Evolutionary conservation across 441 rosid species (phyloP), one percentile per base, ranked within the genome.

Genomic region (Croton laevigatus): DNA sequence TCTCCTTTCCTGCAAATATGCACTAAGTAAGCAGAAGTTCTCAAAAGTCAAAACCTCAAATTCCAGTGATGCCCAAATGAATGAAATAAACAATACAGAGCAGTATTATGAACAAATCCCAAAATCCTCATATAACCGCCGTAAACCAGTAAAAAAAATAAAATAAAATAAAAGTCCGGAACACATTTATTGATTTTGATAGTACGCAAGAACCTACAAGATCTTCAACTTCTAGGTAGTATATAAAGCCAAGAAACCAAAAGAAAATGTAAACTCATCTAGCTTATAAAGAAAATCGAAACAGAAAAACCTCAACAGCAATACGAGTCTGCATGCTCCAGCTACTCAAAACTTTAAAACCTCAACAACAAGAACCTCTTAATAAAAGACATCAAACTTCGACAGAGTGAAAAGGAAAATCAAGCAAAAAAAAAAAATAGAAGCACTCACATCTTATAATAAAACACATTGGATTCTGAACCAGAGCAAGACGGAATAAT

Each of bases 391-490:
- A n/a, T 11, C 57, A 66, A 32, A 53, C 32, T 36, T 5, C 59
- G 20, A n/a, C 44, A 40, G 44, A 6, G 44, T 6, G n/a, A 16
- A 49, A 13, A 16, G 14, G 6, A 6, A 13, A 49, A 0, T 3
- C 3, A n/a, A 52, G 19, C 1, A n/a, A 17, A 52, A 46, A 52
- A 7, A 8, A 37, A 40, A 9, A 42, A 11, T 46, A 17, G 9
- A 3, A 27, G 22, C 8, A 68, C 72, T 16, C 36, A 69, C 72
- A 85, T 85, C 73, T 82, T 85, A 45, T 79, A 74, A 74, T 71
- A 85, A 57, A 85, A 85, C 16, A 82, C 83, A 5, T 72, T 65
- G 53, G 86, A 81, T 74, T 85, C 86, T 32, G 83, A 75, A 46
- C 76, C 75, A 48, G 73, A 17, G 11, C 76, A 78, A 0, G 84